A percentile compares a stretch with the other conserved stretches of the same genome.
Conservation (phyloP, 108 stramenopile genomes). For the Mediolabrus comicus region DNA sequence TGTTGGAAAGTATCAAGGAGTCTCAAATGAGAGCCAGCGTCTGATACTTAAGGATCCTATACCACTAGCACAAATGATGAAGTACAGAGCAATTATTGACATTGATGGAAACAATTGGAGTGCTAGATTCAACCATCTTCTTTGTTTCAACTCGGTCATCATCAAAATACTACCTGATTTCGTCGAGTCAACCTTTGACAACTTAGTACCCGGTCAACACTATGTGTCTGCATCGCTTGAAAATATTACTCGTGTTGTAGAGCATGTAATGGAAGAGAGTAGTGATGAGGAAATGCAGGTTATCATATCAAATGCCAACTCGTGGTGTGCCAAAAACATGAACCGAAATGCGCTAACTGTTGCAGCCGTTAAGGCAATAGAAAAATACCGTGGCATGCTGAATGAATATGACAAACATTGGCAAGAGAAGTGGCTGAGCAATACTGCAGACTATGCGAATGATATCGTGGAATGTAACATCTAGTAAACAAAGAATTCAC, state of each 20-base stretch:
- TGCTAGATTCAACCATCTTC: constrained; percentile 42
- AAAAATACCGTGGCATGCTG: constrained; percentile 16
- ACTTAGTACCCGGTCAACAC: constrained; percentile 41
- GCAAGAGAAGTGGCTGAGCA: not conserved
- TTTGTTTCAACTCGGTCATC: constrained; percentile 53
- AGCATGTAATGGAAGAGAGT: constrained; percentile 22
- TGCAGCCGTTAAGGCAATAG: constrained; percentile 18
- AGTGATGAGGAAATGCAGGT: constrained; percentile 30
- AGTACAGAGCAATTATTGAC: constrained; percentile 53
- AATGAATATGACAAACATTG: constrained; percentile 9
- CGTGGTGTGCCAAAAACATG: constrained; percentile 44
- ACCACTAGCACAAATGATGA: constrained; percentile 43
- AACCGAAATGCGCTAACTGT: constrained; percentile 7
- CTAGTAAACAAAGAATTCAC: too few relatives aligned
- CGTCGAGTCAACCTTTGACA: constrained; percentile 41
- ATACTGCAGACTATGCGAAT: not conserved
- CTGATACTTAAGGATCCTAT: constrained; percentile 20
- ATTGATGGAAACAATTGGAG: constrained; percentile 61
- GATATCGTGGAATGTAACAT: constrained; percentile 22
- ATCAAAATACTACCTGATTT: constrained; percentile 55
- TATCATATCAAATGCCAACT: constrained; percentile 44
- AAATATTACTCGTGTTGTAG: constrained; percentile 32
- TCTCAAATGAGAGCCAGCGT: not conserved
- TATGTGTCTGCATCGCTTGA: constrained; percentile 45
- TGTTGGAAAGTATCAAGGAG: constrained; percentile 26